phyloP scores from a whole-genome alignment of 2,329 filamentous ascomycete genomes.

The Aureobasidium pullulans region DNA sequence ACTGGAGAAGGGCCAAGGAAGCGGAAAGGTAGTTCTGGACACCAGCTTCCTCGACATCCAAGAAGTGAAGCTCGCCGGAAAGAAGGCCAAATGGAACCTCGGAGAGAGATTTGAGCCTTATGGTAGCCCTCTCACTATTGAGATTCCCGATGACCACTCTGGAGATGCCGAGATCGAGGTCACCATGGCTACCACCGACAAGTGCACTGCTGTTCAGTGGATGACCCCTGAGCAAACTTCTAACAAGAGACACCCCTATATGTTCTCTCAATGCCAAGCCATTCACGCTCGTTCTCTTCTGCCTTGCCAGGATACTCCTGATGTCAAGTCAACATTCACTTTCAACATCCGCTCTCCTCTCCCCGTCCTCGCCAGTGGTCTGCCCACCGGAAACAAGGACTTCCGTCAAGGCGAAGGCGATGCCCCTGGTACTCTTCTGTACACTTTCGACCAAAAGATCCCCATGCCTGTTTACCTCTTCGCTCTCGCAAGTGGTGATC shows the following conservation, averaged over 20 bases:
- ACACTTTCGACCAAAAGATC: constrained; percentile 81
- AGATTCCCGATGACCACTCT: constrained; percentile 38
- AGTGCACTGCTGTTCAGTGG: constrained; percentile 93
- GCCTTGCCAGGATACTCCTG: constrained; percentile 94
- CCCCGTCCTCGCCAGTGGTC: constrained; percentile 85
- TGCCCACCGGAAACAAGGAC: constrained; percentile 50
- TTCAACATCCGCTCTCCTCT: constrained; percentile 82
- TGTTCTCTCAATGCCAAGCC: constrained; percentile 97
- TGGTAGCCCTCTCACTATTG: constrained; percentile 61
- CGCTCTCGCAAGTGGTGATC: constrained; percentile 78
- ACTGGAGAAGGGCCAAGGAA: constrained; percentile 56
- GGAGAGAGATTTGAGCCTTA: constrained; percentile 65
- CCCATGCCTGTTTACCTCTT: constrained; percentile 94
- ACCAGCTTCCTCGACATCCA: constrained; percentile 74
- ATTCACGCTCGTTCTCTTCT: constrained; percentile 92
- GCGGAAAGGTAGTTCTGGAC: constrained; percentile 71
- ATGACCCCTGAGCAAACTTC: constrained; percentile 87
- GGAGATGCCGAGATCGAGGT: constrained; percentile 41
- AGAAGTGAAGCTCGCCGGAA: constrained; percentile 61
- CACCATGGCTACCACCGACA: constrained; percentile 68
- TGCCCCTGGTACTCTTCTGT: constrained; percentile 51
- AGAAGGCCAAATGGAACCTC: constrained; percentile 60
- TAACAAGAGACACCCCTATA: constrained; percentile 92
- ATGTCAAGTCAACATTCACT: constrained; percentile 90
- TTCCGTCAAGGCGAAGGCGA: constrained; percentile 48